Evolutionary conservation across 768 basidiomycete genomes (phyloP).

Genomic region (Mycena epipterygia): DNA sequence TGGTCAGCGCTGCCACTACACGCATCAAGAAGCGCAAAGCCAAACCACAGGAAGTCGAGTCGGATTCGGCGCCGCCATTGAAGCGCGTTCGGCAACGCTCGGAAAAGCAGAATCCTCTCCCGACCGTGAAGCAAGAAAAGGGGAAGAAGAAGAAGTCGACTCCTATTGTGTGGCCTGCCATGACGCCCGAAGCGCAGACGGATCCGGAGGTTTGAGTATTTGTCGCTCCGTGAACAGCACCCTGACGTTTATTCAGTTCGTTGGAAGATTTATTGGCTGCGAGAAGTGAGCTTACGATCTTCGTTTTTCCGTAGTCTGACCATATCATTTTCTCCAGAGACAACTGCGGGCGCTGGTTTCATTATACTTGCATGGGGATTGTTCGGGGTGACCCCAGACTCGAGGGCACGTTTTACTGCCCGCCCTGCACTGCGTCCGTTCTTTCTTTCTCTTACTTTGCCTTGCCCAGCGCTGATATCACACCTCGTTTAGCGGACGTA

Average conservation of each 20-base stretch:
- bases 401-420: constrained; percentile 6
- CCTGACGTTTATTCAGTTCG: constrained; percentile 6
- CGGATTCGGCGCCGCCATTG: constrained; percentile 1
- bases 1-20: neutral
- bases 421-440: constrained; percentile 27
- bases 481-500: constrained; percentile 9
- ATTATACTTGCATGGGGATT: constrained; percentile 15
- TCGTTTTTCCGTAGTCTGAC: neutral
- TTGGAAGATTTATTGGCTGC: constrained; percentile 23
- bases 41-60: neutral
- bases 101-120: neutral
- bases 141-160: constrained; percentile 6
- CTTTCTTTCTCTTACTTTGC: neutral
- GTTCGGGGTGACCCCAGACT: constrained; percentile 18
- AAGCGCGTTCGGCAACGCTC: constrained; percentile 17
- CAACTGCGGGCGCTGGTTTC: constrained; percentile 22
- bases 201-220: constrained; percentile 12
- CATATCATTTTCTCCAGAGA: neutral
- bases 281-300: constrained; percentile 5
- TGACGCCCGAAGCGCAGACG: neutral
- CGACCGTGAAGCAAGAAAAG: constrained; percentile 18
- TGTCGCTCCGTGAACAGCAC: neutral
- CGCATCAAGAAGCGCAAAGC: constrained; percentile 24
- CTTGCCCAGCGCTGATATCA: neutral
- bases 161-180: constrained; percentile 16